Conservation (phyloP, 495 filamentous ascomycete species). For the Paragyromitra xinjiangensis region DNA sequence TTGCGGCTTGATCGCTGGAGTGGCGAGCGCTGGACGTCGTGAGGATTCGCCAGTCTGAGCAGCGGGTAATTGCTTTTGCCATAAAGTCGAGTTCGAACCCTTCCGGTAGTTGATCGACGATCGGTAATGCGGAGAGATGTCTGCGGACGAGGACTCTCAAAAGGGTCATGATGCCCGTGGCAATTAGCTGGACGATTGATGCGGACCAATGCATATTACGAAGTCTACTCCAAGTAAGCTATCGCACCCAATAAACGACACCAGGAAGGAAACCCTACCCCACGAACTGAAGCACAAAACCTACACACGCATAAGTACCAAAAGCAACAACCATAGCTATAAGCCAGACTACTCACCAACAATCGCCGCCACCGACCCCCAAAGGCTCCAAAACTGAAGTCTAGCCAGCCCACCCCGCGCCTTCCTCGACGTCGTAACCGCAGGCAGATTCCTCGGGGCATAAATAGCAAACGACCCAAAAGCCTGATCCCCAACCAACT, state of each 20-base stretch:
- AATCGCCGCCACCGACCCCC: constrained; percentile 6
- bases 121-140: constrained; percentile 5
- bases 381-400: constrained; percentile 26
- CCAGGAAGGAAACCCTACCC: constrained; percentile 16
- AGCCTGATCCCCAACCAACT: constrained; percentile 39
- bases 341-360: constrained; percentile 5
- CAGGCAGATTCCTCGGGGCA: constrained; percentile 4
- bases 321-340: neutral
- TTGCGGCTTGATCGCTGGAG: neutral
- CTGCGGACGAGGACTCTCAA: constrained; percentile 26
- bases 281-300: constrained; percentile 43
- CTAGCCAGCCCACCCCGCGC: neutral
- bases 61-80: constrained; percentile 16
- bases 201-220: constrained; percentile 35
- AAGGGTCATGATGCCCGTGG: constrained; percentile 26
- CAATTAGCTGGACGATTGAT: constrained; percentile 34
- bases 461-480: constrained; percentile 40
- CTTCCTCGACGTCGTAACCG: constrained; percentile 22
- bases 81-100: constrained; percentile 20
- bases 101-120: neutral
- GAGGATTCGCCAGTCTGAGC: constrained; percentile 15
- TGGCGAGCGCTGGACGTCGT: neutral
- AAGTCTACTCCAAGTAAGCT: constrained; percentile 20
- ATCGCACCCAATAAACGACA: neutral
- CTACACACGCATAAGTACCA: neutral